These are phyloP conservation scores for Hygrophila difformis DNA, from an alignment of 257 asterid genomes.

Conservation along the genomic window DNA sequence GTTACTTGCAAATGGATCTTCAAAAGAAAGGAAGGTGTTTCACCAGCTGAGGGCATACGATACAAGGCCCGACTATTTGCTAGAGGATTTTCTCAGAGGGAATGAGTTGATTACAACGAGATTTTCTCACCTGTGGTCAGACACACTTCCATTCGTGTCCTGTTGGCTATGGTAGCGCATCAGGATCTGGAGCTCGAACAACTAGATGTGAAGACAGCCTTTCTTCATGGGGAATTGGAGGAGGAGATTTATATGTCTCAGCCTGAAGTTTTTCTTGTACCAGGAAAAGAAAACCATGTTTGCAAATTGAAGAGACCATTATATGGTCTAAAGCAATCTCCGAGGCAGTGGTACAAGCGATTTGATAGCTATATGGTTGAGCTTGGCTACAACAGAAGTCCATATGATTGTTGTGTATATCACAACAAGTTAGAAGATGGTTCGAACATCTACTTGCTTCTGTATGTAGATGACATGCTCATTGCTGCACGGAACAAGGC, in stretches of 20 bases:
- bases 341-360: neutral
- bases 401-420: neutral
- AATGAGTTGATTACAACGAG: conserved; percentile 1
- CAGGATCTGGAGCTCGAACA: neutral
- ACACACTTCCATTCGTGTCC: neutral
- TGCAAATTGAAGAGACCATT: neutral
- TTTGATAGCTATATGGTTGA: neutral
- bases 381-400: neutral
- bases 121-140: neutral
- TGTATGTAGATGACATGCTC: no score
- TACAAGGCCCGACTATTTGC: conserved; percentile 3
- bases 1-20: neutral
- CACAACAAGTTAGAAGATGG: neutral
- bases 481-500: no score
- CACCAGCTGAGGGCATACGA: neutral
- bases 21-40: neutral
- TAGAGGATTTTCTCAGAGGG: neutral
- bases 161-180: neutral
- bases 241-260: conserved; percentile 3
- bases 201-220: neutral
- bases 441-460: no score
- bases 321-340: neutral
- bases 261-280: neutral
- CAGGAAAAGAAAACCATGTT: neutral
- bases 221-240: conserved; percentile 5